Evolutionary conservation across 169 alveolate genomes (phyloP), one percentile per base, ranked within the genome.

Genomic region (Plasmodium gonderi): DNA sequence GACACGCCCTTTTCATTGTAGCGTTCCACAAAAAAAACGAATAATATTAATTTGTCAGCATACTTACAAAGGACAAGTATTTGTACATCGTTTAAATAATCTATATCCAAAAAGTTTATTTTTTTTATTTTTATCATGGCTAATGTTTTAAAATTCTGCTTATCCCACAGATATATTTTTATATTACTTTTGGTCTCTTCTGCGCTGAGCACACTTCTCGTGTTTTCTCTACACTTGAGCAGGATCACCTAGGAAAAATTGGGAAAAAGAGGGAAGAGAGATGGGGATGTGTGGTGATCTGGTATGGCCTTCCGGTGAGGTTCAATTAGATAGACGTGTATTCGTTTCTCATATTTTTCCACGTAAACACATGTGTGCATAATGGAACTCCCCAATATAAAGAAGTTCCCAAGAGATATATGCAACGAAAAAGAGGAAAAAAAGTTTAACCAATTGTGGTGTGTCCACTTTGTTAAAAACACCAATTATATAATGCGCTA

Each of bases 81-180:
- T 7, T 83, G 29, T 40, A 12, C 60, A 72, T 83, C 82, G 60
- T 72, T 83, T 49, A 83, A 69, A 49, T 45, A 83, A 11, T 83
- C 68, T 33, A 83, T 47, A 47, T 83, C 92, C 8, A 72, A 29
- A 51, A 83, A 83, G 26, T 47, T 8, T 17, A 38, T 47, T 42
- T 47, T 83, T 54, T 83, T 83, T 68, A 83, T 83, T 76, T 83
- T 83, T 83, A 83, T 83, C 20, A 33, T 51, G 42, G 47, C 42
- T 83, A 83, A 72, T 20, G 64, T 49, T 83, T 69, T 17, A 45
- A 83, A 83, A 60, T 49, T 83, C 8, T 20, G 8, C 65, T 83
- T 83, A 42, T 83, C 65, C 92, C 92, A 83, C 42, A 83, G 6
- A 42, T 29, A 49, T 69, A 83, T 69, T 17, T 60, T 68, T 42